A percentile compares a stretch with the other conserved stretches of the same genome.
Conservation (phyloP, 2,329 filamentous ascomycete genomes). For the Colletotrichum sp. region DNA sequence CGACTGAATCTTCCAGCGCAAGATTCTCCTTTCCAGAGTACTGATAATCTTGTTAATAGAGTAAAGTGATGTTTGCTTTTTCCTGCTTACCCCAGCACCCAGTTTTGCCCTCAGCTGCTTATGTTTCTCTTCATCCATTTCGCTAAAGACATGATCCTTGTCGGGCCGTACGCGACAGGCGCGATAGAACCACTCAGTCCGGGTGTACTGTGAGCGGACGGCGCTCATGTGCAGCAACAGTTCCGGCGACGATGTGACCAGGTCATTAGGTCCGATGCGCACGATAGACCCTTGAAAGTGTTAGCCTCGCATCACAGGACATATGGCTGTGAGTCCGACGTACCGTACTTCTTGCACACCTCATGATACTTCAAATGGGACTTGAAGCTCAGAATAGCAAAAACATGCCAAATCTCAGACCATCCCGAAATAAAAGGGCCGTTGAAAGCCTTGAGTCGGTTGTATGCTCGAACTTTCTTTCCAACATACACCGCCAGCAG, state of each 20-base stretch:
- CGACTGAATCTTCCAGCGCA: slow-evolving; percentile 45
- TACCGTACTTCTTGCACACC: slow-evolving; percentile 13
- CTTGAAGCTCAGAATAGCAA: slow-evolving; percentile 10
- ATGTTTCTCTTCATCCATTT: slow-evolving; percentile 38
- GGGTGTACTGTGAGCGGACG: slow-evolving; percentile 38
- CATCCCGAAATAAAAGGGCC: not conserved
- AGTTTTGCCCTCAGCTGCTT: slow-evolving; percentile 44
- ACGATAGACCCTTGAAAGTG: slow-evolving; percentile 33
- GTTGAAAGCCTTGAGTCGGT: slow-evolving; percentile 7
- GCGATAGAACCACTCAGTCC: slow-evolving; percentile 37
- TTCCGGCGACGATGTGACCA: slow-evolving; percentile 42
- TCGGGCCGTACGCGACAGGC: slow-evolving; percentile 38
- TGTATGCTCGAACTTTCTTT: slow-evolving; percentile 2
- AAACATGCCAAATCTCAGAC: slow-evolving; percentile 2
- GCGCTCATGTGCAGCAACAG: slow-evolving; percentile 36
- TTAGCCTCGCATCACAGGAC: not conserved
- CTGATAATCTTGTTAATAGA: slow-evolving; percentile 19
- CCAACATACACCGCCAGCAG: not conserved
- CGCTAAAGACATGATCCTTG: slow-evolving; percentile 39
- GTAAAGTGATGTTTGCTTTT: not conserved
- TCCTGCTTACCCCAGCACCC: slow-evolving; percentile 34
- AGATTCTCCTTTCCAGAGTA: slow-evolving; percentile 54
- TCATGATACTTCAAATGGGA: slow-evolving; percentile 15
- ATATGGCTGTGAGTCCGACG: not conserved
- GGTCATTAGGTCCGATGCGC: slow-evolving; percentile 46